phyloP scores from a whole-genome alignment of 169 alveolate species.

The Cryptosporidium ryanae region DNA sequence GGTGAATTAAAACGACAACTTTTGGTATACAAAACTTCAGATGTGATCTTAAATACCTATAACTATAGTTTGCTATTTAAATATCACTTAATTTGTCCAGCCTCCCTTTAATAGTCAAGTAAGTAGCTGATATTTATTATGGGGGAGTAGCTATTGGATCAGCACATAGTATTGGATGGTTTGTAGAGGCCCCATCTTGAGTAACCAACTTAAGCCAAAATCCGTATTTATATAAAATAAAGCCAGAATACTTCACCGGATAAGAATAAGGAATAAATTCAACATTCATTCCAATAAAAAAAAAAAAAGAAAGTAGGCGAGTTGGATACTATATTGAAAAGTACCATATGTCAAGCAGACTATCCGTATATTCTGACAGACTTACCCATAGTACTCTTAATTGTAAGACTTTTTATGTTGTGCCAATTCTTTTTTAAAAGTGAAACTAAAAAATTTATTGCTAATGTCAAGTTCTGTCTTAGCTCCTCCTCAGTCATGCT shows the following conservation, averaged over 20 bases:
- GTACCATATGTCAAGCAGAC: slow-evolving; percentile 20
- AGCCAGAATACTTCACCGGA: too few species aligned
- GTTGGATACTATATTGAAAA: background rate
- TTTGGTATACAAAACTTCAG: too few species aligned
- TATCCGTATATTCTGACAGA: slow-evolving; percentile 96
- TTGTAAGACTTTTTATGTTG: slow-evolving; percentile 96
- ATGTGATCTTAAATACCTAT: slow-evolving; percentile 2
- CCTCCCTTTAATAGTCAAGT: too few species aligned
- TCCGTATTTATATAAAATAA: too few species aligned
- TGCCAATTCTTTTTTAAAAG: slow-evolving; percentile 99
- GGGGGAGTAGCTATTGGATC: too few species aligned
- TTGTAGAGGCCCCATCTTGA: too few species aligned
- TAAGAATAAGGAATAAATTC: too few species aligned
- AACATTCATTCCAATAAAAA: too few species aligned
- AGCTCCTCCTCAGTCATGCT: slow-evolving; percentile 97
- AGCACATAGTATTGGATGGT: too few species aligned
- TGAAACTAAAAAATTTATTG: slow-evolving; percentile 98
- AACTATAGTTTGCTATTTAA: background rate
- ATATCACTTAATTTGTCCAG: background rate
- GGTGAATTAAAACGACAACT: too few species aligned
- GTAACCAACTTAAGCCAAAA: too few species aligned
- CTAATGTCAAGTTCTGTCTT: slow-evolving; percentile 95
- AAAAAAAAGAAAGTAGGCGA: background rate
- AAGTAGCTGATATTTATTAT: too few species aligned
- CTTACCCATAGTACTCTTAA: slow-evolving; percentile 99